These are phyloP conservation scores for Solanum hybrid DNA, from an alignment of 305 asterid genomes.

Conservation along the genomic window DNA sequence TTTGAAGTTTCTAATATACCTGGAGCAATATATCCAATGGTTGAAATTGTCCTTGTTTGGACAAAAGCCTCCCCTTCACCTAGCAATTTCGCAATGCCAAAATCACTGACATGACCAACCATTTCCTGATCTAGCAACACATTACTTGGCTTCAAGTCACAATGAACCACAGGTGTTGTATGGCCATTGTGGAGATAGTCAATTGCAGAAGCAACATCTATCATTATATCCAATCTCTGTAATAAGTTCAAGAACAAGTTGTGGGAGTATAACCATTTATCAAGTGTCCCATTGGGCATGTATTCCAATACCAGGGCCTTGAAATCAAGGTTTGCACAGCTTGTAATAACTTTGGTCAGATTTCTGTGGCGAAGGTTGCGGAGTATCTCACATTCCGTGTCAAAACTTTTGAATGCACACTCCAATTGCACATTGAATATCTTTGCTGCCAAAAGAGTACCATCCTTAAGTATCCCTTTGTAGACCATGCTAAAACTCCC, in stretches of 20 bases:
- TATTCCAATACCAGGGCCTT: background rate
- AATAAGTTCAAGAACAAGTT: background rate
- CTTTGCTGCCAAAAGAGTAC: background rate
- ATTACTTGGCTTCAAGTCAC: background rate
- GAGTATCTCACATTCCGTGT: background rate
- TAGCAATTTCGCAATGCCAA: background rate
- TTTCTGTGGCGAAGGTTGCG: background rate
- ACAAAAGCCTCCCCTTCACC: background rate
- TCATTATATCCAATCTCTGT: background rate
- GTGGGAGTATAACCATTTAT: background rate
- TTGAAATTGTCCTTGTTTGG: background rate
- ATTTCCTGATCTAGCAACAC: background rate
- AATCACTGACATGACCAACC: background rate
- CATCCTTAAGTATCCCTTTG: background rate
- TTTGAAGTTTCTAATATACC: background rate
- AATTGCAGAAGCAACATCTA: background rate
- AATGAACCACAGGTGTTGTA: background rate
- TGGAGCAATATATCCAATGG: background rate
- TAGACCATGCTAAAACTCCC: background rate
- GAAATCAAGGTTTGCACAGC: background rate
- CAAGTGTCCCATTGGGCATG: background rate
- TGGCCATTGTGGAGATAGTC: background rate
- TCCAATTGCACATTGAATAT: background rate
- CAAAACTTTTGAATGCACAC: background rate
- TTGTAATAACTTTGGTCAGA: background rate